Percentiles rank a stretch among this genome's conserved stretches.
phyloP scores from a whole-genome alignment of 2,329 filamentous ascomycete species.

The Cordyceps militaris region DNA sequence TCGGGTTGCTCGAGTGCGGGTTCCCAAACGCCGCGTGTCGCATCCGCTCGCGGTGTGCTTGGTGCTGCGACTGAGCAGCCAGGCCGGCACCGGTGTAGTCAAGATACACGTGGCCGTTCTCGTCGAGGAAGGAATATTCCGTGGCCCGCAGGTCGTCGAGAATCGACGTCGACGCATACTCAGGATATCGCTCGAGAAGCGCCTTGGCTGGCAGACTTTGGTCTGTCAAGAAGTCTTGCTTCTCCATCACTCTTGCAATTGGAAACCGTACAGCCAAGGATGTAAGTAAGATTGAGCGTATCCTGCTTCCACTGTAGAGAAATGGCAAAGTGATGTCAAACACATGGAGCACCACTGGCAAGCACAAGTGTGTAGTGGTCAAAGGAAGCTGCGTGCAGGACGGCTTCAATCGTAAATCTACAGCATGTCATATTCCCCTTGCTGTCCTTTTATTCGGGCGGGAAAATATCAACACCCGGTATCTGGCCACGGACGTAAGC shows the following conservation, averaged over 20 bases:
- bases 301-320: neutral
- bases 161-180: constrained; percentile 25
- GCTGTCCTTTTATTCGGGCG: neutral
- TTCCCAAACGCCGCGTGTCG: constrained; percentile 29
- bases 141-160: constrained; percentile 26
- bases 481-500: neutral
- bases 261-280: too few relatives aligned
- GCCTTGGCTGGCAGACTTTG: neutral
- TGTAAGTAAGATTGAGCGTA: neutral
- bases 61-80: constrained; percentile 26
- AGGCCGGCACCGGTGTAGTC: constrained; percentile 36
- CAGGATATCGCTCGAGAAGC: constrained; percentile 23
- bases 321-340: neutral
- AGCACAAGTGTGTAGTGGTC: neutral
- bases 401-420: neutral
- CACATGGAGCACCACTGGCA: neutral
- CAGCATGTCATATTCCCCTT: neutral
- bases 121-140: constrained; percentile 32
- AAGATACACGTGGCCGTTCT: constrained; percentile 32
- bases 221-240: neutral
- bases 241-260: neutral
- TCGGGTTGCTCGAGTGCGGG: constrained; percentile 33
- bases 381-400: neutral
- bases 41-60: constrained; percentile 26
- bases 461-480: neutral